Evolutionary conservation across 1,284 basidiomycete species (phyloP).

Genomic region (Naganishia liquefaciens): DNA sequence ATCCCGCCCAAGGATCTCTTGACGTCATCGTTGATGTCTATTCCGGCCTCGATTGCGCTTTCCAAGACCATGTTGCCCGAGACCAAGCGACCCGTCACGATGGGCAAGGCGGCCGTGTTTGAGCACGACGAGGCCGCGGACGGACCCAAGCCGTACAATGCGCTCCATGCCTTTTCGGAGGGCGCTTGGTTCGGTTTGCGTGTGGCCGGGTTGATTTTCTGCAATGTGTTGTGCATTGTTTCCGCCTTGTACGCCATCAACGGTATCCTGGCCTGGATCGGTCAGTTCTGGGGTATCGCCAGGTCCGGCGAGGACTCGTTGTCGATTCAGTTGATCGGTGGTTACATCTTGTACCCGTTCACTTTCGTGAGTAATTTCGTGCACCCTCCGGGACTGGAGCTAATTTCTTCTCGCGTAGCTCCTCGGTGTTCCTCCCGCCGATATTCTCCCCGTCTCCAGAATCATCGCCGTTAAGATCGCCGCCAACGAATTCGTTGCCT

Average conservation of each 20-base stretch:
- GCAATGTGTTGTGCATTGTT: constrained; percentile 77
- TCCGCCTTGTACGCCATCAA: constrained; percentile 78
- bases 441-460: constrained; percentile 53
- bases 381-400: not conserved
- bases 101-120: constrained; percentile 74
- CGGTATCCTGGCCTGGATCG: constrained; percentile 84
- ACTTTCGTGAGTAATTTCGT: constrained; percentile 48
- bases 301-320: constrained; percentile 55
- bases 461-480: constrained; percentile 83
- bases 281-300: constrained; percentile 78
- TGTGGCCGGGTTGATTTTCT: constrained; percentile 44
- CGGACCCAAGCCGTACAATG: constrained; percentile 61
- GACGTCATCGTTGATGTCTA: constrained; percentile 90
- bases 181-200: constrained; percentile 82
- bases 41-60: constrained; percentile 88
- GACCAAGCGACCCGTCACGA: constrained; percentile 78
- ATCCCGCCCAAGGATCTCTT: constrained; percentile 77
- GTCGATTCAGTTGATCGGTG: constrained; percentile 78
- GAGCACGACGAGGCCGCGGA: constrained; percentile 60
- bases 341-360: constrained; percentile 84
- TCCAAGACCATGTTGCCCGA: constrained; percentile 84
- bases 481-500: constrained; percentile 84
- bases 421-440: constrained; percentile 59
- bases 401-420: constrained; percentile 60
- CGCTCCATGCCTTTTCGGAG: constrained; percentile 82